Conservation (phyloP, 495 filamentous ascomycete species). For the Daldinia bambusicola region DNA sequence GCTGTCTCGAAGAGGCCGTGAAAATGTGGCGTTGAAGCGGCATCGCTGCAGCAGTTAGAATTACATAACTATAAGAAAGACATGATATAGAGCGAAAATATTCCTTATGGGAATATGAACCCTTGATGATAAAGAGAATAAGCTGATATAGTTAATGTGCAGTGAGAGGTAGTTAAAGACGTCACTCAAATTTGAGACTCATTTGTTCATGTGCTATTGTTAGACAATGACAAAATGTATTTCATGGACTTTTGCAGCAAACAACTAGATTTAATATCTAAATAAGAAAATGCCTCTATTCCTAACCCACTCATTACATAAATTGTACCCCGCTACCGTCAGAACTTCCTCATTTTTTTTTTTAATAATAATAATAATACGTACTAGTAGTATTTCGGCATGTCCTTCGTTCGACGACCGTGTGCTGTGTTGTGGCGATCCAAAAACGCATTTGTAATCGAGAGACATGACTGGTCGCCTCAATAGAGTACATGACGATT, state of each 20-base stretch:
- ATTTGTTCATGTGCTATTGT: background rate
- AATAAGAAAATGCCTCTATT: background rate
- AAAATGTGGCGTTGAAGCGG: background rate
- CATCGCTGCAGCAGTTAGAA: background rate
- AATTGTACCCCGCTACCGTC: background rate
- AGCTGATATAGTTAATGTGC: too few species aligned
- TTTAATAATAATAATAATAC: too few species aligned
- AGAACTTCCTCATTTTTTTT: background rate
- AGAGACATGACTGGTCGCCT: conserved; percentile 28
- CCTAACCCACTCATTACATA: background rate
- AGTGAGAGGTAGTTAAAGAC: too few species aligned
- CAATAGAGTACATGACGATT: background rate
- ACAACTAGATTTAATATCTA: background rate
- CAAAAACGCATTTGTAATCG: background rate
- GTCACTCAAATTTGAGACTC: background rate
- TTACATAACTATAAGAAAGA: background rate
- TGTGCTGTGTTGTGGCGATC: conserved; percentile 5
- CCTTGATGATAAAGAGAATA: too few species aligned
- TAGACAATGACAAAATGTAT: background rate
- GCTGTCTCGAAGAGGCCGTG: background rate
- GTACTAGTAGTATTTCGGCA: conserved; percentile 1
- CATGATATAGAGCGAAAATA: background rate
- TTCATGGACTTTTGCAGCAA: background rate
- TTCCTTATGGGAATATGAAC: background rate
- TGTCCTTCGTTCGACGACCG: conserved; percentile 1